Percentiles rank a stretch among this genome's conserved stretches.
These are phyloP conservation scores for Ceratobasidium sp. DNA, from an alignment of 1,284 basidiomycete genomes.

Conservation along the genomic window DNA sequence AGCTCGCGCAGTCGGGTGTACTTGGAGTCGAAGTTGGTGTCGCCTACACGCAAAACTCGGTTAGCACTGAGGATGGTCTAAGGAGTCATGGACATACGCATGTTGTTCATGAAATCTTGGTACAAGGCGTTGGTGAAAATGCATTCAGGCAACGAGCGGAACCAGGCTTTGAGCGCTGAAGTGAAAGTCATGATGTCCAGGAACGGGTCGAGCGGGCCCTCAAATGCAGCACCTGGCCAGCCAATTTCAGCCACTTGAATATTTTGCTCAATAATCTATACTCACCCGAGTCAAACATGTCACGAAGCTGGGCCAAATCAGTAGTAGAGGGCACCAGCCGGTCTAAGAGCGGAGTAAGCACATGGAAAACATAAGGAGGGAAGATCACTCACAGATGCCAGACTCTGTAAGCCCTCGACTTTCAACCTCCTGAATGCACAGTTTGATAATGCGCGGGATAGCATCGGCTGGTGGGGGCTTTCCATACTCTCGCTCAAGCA, in stretches of 20 bases:
- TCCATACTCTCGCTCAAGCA: conserved; percentile 71
- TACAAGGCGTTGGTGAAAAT: conserved; percentile 78
- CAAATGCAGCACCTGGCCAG: conserved; percentile 51
- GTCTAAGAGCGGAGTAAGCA: conserved; percentile 58
- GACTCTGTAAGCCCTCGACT: conserved; percentile 77
- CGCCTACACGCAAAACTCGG: conserved; percentile 57
- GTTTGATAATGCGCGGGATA: conserved; percentile 71
- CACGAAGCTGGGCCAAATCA: conserved; percentile 73
- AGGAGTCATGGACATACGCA: conserved; percentile 61
- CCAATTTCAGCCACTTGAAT: conserved; percentile 23
- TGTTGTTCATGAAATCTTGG: conserved; percentile 71
- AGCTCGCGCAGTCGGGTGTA: conserved; percentile 70
- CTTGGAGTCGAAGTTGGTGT: conserved; percentile 73
- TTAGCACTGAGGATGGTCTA: neutral
- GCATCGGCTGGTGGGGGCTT: conserved; percentile 63
- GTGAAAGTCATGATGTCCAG: conserved; percentile 71
- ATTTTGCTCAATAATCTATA: neutral
- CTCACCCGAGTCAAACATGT: conserved; percentile 75
- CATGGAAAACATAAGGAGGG: neutral
- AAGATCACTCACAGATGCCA: conserved; percentile 75
- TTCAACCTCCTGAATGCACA: conserved; percentile 76
- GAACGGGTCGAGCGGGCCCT: conserved; percentile 55
- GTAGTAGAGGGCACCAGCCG: conserved; percentile 82
- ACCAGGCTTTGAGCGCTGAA: conserved; percentile 83
- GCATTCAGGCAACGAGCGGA: conserved; percentile 80